Percentiles rank a stretch among this genome's conserved stretches.
phyloP scores from a whole-genome alignment of 202 grass and related monocot genomes.

The Zizania palustris region DNA sequence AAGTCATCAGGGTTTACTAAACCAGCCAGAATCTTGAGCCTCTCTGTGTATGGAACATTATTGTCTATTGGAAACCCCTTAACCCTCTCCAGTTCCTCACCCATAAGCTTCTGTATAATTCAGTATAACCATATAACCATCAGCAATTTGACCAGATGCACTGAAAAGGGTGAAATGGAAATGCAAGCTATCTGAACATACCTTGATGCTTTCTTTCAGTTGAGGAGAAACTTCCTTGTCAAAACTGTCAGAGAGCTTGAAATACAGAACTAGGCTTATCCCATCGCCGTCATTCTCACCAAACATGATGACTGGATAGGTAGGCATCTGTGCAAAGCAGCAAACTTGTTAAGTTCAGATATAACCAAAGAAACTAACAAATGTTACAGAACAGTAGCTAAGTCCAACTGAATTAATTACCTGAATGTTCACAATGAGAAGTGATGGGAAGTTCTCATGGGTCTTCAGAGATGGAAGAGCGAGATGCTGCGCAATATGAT shows the following conservation, averaged over 20 bases:
- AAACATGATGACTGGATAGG: conserved; percentile 76
- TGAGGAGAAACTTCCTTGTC: conserved; percentile 77
- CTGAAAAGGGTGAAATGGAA: background rate
- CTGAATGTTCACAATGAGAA: conserved; percentile 95
- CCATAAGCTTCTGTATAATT: conserved; percentile 70
- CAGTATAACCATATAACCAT: background rate
- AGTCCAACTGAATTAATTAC: conserved; percentile 41
- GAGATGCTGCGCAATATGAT: conserved; percentile 87
- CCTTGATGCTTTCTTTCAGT: conserved; percentile 79
- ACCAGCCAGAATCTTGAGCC: conserved; percentile 87
- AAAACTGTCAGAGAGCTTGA: conserved; percentile 81
- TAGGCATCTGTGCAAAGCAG: conserved; percentile 60
- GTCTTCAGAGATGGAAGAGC: conserved; percentile 63
- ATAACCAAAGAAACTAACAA: conserved; percentile 15
- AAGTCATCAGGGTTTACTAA: conserved; percentile 81
- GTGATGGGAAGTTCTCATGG: conserved; percentile 68
- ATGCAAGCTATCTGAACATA: conserved; percentile 32
- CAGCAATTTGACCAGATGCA: background rate
- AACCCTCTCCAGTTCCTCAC: conserved; percentile 79
- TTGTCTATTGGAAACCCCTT: conserved; percentile 83
- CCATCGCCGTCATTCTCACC: conserved; percentile 87
- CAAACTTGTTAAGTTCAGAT: conserved; percentile 34
- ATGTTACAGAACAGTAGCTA: background rate
- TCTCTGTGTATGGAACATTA: conserved; percentile 70
- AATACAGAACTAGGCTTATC: conserved; percentile 81